Conservation (phyloP, 371 early-diverging fungal species). For the Dinochytrium kinnereticum region DNA sequence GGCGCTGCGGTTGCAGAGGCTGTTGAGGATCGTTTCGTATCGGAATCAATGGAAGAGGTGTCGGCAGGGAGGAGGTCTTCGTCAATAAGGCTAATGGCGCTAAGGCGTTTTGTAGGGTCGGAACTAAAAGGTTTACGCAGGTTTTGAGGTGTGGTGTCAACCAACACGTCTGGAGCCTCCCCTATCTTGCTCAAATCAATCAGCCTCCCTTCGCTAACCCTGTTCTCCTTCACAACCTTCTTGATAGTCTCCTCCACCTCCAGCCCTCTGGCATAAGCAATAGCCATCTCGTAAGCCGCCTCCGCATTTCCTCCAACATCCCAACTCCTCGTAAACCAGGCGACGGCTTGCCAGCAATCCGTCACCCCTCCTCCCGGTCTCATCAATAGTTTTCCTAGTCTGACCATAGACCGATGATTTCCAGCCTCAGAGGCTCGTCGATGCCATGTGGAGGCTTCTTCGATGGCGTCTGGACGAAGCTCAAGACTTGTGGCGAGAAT, state of each 20-base stretch:
- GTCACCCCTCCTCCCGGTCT: background rate
- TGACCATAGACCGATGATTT: constrained; percentile 2
- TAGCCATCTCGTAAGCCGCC: constrained; percentile 23
- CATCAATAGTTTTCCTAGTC: background rate
- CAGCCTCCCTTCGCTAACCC: background rate
- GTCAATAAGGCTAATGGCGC: background rate
- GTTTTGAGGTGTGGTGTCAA: background rate
- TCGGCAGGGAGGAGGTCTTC: background rate
- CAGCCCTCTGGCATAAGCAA: constrained; percentile 14
- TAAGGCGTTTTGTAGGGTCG: background rate
- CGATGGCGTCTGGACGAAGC: background rate
- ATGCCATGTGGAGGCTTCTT: constrained; percentile 4
- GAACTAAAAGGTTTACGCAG: no score
- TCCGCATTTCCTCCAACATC: constrained; percentile 23
- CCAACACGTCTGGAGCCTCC: background rate
- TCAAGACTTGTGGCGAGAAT: background rate
- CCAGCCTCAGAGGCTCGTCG: constrained; percentile 4
- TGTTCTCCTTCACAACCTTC: background rate
- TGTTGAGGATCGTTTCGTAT: no score
- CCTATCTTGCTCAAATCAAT: background rate
- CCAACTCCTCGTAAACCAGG: constrained; percentile 11
- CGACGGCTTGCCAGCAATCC: constrained; percentile 23
- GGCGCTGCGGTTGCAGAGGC: background rate
- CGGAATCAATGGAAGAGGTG: background rate
- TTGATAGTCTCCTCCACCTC: background rate